Percentiles rank a stretch among this genome's conserved stretches.
Evolutionary conservation across 2,329 filamentous ascomycete species (phyloP).

Genomic region (Fusarium euwallaceae): DNA sequence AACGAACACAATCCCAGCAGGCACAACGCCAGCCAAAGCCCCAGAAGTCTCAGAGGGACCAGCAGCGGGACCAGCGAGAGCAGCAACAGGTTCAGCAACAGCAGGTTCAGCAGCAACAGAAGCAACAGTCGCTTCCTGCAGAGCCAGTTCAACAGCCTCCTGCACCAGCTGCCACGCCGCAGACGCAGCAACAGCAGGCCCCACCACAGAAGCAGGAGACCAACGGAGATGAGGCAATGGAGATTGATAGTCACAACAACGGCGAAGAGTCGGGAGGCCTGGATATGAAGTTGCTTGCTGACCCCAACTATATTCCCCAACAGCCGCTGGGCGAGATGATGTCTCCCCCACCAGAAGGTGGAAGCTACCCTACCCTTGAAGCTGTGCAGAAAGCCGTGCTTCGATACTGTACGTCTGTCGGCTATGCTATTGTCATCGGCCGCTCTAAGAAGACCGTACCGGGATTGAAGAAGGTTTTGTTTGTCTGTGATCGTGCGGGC

Average conservation of each 20-base stretch:
- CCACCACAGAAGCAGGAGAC: constrained; percentile 56
- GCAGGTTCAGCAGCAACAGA: constrained; percentile 47
- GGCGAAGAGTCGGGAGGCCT: constrained; percentile 60
- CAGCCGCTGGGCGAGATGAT: constrained; percentile 71
- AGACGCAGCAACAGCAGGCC: constrained; percentile 51
- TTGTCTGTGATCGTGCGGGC: constrained; percentile 75
- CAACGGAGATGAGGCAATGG: constrained; percentile 64
- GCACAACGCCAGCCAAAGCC: constrained; percentile 50
- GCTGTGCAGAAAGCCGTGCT: constrained; percentile 74
- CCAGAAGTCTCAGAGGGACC: constrained; percentile 42
- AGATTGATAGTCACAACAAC: constrained; percentile 65
- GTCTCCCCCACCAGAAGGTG: constrained; percentile 74
- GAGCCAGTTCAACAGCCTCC: constrained; percentile 41
- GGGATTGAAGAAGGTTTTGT: constrained; percentile 75
- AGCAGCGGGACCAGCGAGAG: constrained; percentile 48
- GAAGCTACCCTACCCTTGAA: constrained; percentile 74
- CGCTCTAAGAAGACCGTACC: constrained; percentile 77
- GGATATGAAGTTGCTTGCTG: constrained; percentile 63
- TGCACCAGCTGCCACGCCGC: constrained; percentile 45
- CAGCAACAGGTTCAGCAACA: constrained; percentile 41
- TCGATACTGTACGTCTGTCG: constrained; percentile 75
- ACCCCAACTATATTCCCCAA: constrained; percentile 64
- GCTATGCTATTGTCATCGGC: constrained; percentile 77
- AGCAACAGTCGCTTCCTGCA: constrained; percentile 51
- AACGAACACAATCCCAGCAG: constrained; percentile 29